phyloP scores from a whole-genome alignment of 73 alveolate genomes.

The Symbiodinium pilosum region DNA sequence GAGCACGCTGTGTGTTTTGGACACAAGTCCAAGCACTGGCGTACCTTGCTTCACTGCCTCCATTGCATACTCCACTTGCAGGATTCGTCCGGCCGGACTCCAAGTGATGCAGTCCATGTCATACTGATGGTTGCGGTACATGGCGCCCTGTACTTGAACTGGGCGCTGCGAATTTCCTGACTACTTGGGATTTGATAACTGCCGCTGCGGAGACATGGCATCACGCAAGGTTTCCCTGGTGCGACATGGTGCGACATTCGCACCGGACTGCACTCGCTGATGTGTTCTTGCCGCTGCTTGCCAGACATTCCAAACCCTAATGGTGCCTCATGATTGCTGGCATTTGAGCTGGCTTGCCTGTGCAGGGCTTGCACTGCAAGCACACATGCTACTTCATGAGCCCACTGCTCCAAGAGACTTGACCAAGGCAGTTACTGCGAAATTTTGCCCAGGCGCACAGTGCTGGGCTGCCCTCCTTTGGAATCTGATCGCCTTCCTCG shows the following conservation, averaged over 20 bases:
- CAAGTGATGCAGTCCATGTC: slow-evolving; percentile 99
- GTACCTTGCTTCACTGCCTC: slow-evolving; percentile 99
- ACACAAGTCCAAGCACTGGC: slow-evolving; percentile 98
- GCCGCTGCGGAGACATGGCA: too few relatives aligned
- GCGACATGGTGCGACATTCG: too few relatives aligned
- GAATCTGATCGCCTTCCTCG: not conserved
- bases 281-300: too few relatives aligned
- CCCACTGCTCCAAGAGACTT: not conserved
- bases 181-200: too few relatives aligned
- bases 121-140: slow-evolving; percentile 95
- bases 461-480: not conserved
- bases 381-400: not conserved
- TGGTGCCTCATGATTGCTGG: not conserved
- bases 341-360: not conserved
- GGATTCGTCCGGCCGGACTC: slow-evolving; percentile 99
- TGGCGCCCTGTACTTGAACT: too few relatives aligned
- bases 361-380: not conserved
- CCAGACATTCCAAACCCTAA: not conserved
- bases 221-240: too few relatives aligned
- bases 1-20: slow-evolving; percentile 96
- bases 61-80: slow-evolving; percentile 99
- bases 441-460: not conserved
- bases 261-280: too few relatives aligned
- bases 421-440: not conserved
- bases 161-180: too few relatives aligned